Base-by-base conservation (phyloP, 768 basidiomycete species). In the Pleurotus tuoliensis region DNA sequence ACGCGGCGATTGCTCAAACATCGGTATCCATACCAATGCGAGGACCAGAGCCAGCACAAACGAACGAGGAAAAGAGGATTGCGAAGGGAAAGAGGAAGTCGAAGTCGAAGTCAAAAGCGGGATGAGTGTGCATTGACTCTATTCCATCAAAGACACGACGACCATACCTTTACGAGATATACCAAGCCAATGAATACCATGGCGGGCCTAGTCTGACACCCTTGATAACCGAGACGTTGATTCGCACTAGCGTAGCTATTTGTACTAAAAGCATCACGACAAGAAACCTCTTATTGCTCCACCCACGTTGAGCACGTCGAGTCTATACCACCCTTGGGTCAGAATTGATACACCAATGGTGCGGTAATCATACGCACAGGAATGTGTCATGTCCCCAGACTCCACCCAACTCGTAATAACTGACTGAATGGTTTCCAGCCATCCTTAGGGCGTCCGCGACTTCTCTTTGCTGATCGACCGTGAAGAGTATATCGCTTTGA, bases 361-460 rank as follows among this genome's bases (percentile, higher is more conserved):
- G 50, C 38, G 27, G 39, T n/a, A 58, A 51, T 6, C 13, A 18
- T 1, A 82, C 88, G 80, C 64, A 89, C 85, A 98, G 75, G 75
- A 98, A 98, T 18, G 94, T 98, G 72, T 99, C 96, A 66, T 99
- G 96, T 1, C 97, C 97, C 95, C 94, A 98, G n/a, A 98, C 95
- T 7, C 96, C 95, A 24, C 96, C 96, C 2, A 98, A 81, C 72
- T 98, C 97, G 68, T 96, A 99, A 71, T 98, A 98, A 58, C 91
- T 89, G 24, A 99, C 97, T 56, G 80, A 75, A 13, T 84, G 71
- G 69, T 98, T 98, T 0, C 97, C 97, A 1, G 88, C 85, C 82
- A 93, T 82, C 58, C 92, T 82, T 59, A 99, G 72, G 20, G 95
- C 96, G 68, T 97, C 94, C 4, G 87, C 94, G 6, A 96, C 76